Conservation (phyloP, 345 rosid species). For the Theobroma cacao region DNA sequence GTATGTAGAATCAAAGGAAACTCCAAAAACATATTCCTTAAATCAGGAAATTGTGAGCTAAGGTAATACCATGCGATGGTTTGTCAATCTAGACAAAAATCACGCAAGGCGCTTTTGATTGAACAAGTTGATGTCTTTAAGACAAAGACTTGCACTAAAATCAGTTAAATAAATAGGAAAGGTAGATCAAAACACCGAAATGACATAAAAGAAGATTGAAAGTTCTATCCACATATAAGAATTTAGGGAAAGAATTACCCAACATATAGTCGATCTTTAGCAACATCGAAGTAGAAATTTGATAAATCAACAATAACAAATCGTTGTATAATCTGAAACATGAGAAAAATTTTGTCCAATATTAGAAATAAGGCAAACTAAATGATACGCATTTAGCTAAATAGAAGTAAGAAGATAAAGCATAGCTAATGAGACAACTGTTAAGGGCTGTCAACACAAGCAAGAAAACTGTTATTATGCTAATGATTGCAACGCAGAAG, state of each 20-base stretch:
- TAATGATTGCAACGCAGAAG: too few relatives aligned
- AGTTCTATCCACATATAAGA: background rate
- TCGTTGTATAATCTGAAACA: conserved; percentile 75
- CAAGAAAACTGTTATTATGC: background rate
- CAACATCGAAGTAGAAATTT: conserved; percentile 91
- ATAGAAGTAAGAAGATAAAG: background rate
- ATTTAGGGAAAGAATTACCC: conserved; percentile 59
- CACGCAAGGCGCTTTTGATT: background rate
- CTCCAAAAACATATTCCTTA: background rate
- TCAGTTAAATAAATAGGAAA: background rate
- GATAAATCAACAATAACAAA: conserved; percentile 87
- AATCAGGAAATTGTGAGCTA: background rate
- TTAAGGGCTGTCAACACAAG: background rate
- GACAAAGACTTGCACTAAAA: background rate
- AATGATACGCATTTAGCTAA: background rate
- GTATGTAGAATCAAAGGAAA: background rate
- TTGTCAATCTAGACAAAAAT: background rate
- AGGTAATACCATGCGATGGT: background rate
- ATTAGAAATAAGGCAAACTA: background rate
- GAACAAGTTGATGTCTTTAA: background rate
- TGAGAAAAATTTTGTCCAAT: background rate
- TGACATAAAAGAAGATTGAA: background rate
- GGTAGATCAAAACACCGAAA: background rate
- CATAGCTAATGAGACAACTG: conserved; percentile 4
- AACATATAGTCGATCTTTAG: conserved; percentile 93